phyloP scores from a whole-genome alignment of 768 basidiomycete genomes.

The Boletus insuetus region DNA sequence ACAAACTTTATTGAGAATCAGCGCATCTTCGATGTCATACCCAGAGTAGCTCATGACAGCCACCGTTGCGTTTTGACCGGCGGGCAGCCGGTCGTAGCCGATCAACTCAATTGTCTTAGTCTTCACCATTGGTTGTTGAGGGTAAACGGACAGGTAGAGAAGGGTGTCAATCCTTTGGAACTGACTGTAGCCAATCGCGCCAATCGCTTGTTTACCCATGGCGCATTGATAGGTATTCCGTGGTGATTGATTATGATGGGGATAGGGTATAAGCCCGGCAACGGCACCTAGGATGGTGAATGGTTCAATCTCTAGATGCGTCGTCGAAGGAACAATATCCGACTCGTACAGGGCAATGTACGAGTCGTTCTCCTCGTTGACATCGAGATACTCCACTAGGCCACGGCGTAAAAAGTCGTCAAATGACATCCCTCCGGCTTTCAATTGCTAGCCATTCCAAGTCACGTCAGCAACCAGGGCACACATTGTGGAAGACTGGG shows the following conservation, averaged over 20 bases:
- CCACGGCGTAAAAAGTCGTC: slow-evolving; percentile 93
- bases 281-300: slow-evolving; percentile 98
- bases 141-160: slow-evolving; percentile 96
- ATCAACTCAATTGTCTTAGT: slow-evolving; percentile 97
- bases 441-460: slow-evolving; percentile 57
- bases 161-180: slow-evolving; percentile 97
- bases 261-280: slow-evolving; percentile 97
- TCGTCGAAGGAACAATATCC: slow-evolving; percentile 77
- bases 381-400: slow-evolving; percentile 96
- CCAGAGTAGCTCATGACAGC: slow-evolving; percentile 99
- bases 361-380: slow-evolving; percentile 98
- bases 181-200: slow-evolving; percentile 97
- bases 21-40: slow-evolving; percentile 98
- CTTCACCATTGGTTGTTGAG: slow-evolving; percentile 99
- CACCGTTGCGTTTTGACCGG: slow-evolving; percentile 97
- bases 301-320: slow-evolving; percentile 97
- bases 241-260: slow-evolving; percentile 98
- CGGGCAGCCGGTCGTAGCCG: slow-evolving; percentile 94
- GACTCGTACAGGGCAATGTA: slow-evolving; percentile 93
- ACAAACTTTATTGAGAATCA: slow-evolving; percentile 87
- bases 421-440: slow-evolving; percentile 74
- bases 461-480: slow-evolving; percentile 3
- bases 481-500: background rate
- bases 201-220: slow-evolving; percentile 99
- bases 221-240: slow-evolving; percentile 99